Percentiles rank a stretch among this genome's conserved stretches.
phyloP scores from a whole-genome alignment of 2,329 filamentous ascomycete genomes.

The Colletotrichum zoysiae region DNA sequence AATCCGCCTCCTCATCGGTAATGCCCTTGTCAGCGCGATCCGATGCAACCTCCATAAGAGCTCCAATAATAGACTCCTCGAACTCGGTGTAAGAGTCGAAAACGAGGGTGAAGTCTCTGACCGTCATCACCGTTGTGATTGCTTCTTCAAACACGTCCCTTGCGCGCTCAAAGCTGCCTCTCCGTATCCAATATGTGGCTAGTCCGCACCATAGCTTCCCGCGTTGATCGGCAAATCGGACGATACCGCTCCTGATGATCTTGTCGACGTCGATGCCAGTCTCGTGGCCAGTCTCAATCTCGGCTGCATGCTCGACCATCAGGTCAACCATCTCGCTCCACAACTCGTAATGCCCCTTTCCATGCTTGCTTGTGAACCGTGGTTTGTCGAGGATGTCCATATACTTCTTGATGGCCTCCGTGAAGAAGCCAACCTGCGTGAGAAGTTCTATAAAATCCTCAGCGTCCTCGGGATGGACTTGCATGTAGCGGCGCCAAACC shows the following conservation, averaged over 20 bases:
- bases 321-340: slow-evolving; percentile 99
- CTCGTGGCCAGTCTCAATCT: slow-evolving; percentile 84
- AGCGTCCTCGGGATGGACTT: slow-evolving; percentile 93
- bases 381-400: slow-evolving; percentile 93
- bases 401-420: slow-evolving; percentile 90
- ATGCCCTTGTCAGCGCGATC: slow-evolving; percentile 82
- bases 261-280: slow-evolving; percentile 89
- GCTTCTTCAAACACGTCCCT: slow-evolving; percentile 96
- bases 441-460: slow-evolving; percentile 96
- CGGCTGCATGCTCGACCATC: slow-evolving; percentile 88
- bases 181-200: slow-evolving; percentile 96
- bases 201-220: slow-evolving; percentile 96
- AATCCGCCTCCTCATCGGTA: slow-evolving; percentile 85
- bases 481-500: slow-evolving; percentile 96
- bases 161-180: slow-evolving; percentile 91
- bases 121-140: slow-evolving; percentile 98
- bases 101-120: slow-evolving; percentile 94
- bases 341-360: slow-evolving; percentile 94
- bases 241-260: slow-evolving; percentile 92
- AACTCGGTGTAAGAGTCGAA: slow-evolving; percentile 98
- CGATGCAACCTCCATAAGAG: slow-evolving; percentile 89
- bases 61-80: slow-evolving; percentile 93
- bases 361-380: slow-evolving; percentile 90
- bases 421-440: slow-evolving; percentile 84
- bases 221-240: slow-evolving; percentile 90